Base-by-base conservation (phyloP, 2,329 filamentous ascomycete genomes). In the Penicillium sp. region DNA sequence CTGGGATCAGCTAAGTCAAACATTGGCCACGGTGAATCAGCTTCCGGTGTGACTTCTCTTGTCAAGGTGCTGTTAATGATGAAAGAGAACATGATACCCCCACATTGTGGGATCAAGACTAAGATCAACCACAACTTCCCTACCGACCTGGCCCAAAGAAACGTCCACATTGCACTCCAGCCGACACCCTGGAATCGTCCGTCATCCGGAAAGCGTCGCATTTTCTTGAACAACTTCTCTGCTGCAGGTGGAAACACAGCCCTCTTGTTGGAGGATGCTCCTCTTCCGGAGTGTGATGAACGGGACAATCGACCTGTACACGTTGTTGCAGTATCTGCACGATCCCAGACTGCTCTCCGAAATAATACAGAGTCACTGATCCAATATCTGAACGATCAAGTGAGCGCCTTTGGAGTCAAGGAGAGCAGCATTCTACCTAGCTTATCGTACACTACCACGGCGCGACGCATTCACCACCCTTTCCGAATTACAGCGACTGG, bases 241-340 rank as follows among this genome's bases (percentile, higher is more conserved):
- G 90, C 90, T 2, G 87, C 89, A 48, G 89, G 89, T 59, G 89
- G 90, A 17, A 92, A 92, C 75, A 90, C 89, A 1, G 86, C 87
- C 17, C 73, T 91, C 26, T 74, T 91, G 7, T 69, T 91, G 2
- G 86, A 91, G 70, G 88, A 91, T 64, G 85, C 81, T 0, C 86
- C 86, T 7, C 56, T 73, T 74, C 60, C 58, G 66, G 62, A 71
- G 68, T 13, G 38, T 56, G 69, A 69, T 66, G 41, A 17, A 17
- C 11, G 61, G 17, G 88, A 90, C 66, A 78, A 85, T 7, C 83
- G 89, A 21, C 77, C 75, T n/a, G 79, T 80, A 1, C 85, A 90
- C 55, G 72, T 88, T 19, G 78, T 91, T 44, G 79, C 85, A 1
- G 73, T 90, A 1, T 84, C 83, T 9, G 87, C 88, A 7, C 71